Evolutionary conservation across 2,329 filamentous ascomycete genomes (phyloP).

Genomic region (Chrysosporium queenslandicum): DNA sequence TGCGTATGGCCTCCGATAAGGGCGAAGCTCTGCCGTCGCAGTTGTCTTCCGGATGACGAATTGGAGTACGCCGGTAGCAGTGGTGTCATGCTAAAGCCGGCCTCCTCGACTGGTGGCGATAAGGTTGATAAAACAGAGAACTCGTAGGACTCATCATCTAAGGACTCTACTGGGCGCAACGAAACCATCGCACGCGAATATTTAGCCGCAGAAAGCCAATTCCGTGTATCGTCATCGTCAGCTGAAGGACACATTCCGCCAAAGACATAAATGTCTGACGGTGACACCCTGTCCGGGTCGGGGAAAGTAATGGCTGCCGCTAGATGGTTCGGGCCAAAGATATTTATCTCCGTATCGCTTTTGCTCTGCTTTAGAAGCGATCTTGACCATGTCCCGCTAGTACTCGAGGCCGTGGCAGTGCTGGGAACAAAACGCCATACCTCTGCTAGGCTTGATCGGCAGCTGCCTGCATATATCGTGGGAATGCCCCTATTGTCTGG

Average conservation of each 20-base stretch:
- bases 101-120: slow-evolving; percentile 65
- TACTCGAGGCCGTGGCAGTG: slow-evolving; percentile 57
- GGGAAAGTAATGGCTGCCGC: slow-evolving; percentile 59
- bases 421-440: slow-evolving; percentile 22
- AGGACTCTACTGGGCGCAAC: slow-evolving; percentile 31
- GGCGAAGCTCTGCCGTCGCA: slow-evolving; percentile 67
- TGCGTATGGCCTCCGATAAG: slow-evolving; percentile 77
- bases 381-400: slow-evolving; percentile 49
- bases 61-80: slow-evolving; percentile 61
- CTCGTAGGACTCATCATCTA: slow-evolving; percentile 29
- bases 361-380: slow-evolving; percentile 23
- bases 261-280: slow-evolving; percentile 59
- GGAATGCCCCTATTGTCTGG: slow-evolving; percentile 59
- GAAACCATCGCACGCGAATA: slow-evolving; percentile 77
- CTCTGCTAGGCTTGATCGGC: slow-evolving; percentile 29
- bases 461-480: slow-evolving; percentile 64
- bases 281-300: slow-evolving; percentile 35
- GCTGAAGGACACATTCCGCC: slow-evolving; percentile 73
- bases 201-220: slow-evolving; percentile 58
- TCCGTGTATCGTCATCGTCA: slow-evolving; percentile 32
- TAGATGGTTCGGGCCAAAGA: slow-evolving; percentile 47
- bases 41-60: slow-evolving; percentile 50
- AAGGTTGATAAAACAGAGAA: slow-evolving; percentile 42
- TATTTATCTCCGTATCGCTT: slow-evolving; percentile 25
- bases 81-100: slow-evolving; percentile 73